Conservation (phyloP, 306 rosid genomes). For the Pterocarpus macrocarpus region DNA sequence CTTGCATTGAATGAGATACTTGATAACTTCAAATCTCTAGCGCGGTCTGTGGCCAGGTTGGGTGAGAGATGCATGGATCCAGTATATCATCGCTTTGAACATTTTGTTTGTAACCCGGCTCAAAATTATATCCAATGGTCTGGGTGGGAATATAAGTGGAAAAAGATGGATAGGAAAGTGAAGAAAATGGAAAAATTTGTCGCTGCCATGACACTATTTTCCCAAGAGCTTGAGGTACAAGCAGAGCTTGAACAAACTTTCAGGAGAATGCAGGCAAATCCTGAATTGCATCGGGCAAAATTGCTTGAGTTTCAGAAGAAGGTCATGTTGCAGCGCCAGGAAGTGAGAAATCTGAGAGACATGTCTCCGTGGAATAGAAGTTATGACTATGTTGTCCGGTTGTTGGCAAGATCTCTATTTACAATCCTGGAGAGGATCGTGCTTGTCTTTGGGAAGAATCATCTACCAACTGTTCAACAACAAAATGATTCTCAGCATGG, state of each 20-base stretch:
- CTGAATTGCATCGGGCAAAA: constrained; percentile 49
- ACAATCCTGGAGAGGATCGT: constrained; percentile 83
- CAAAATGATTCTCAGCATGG: constrained; percentile 40
- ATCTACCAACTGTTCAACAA: constrained; percentile 47
- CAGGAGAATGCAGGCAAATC: constrained; percentile 72
- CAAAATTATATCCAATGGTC: constrained; percentile 66
- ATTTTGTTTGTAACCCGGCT: constrained; percentile 65
- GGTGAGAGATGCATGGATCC: constrained; percentile 77
- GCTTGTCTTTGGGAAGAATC: constrained; percentile 60
- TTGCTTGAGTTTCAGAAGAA: constrained; percentile 77
- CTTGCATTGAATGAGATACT: constrained; percentile 79
- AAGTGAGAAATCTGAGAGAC: constrained; percentile 73
- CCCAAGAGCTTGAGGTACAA: constrained; percentile 81
- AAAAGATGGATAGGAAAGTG: constrained; percentile 88
- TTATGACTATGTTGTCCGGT: constrained; percentile 74
- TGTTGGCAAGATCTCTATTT: constrained; percentile 79
- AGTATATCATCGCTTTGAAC: constrained; percentile 67
- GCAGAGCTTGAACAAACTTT: constrained; percentile 83
- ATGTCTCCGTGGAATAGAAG: constrained; percentile 86
- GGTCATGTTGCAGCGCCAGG: constrained; percentile 72
- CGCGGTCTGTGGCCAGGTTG: constrained; percentile 72
- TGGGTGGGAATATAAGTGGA: constrained; percentile 79
- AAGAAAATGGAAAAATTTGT: constrained; percentile 85
- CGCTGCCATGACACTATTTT: constrained; percentile 62
- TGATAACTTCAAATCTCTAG: constrained; percentile 68